Percentiles rank a stretch among this genome's conserved stretches.
These are phyloP conservation scores for Chlamydomonas reinhardtii DNA, from an alignment of 163 green algal species.

Conservation along the genomic window DNA sequence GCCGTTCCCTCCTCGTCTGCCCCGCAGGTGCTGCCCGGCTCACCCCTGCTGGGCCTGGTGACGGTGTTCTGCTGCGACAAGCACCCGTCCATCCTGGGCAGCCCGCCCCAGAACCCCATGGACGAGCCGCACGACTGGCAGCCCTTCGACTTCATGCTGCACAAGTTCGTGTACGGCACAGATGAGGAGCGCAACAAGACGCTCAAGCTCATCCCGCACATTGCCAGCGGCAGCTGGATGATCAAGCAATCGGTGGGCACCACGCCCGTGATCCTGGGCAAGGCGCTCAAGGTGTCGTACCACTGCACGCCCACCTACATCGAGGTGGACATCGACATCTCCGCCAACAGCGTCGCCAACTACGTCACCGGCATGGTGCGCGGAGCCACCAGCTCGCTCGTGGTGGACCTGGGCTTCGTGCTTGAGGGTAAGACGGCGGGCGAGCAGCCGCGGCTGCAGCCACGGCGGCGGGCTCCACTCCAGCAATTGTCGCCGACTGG, in stretches of 20 bases:
- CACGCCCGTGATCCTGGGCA: slow-evolving; percentile 92
- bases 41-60: slow-evolving; percentile 61
- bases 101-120: slow-evolving; percentile 53
- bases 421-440: slow-evolving; percentile 66
- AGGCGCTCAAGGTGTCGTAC: slow-evolving; percentile 71
- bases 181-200: slow-evolving; percentile 78
- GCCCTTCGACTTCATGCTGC: slow-evolving; percentile 72
- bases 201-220: slow-evolving; percentile 95
- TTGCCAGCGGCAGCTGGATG: slow-evolving; percentile 89
- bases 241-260: slow-evolving; percentile 91
- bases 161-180: slow-evolving; percentile 81
- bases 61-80: slow-evolving; percentile 65
- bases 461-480: no score
- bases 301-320: slow-evolving; percentile 76
- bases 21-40: slow-evolving; percentile 80
- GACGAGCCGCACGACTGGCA: slow-evolving; percentile 65
- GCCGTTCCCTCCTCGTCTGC: no score
- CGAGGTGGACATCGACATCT: slow-evolving; percentile 91
- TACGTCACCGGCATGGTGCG: slow-evolving; percentile 71
- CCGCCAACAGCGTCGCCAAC: slow-evolving; percentile 68
- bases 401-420: slow-evolving; percentile 88
- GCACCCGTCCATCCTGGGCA: slow-evolving; percentile 64
- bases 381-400: slow-evolving; percentile 84
- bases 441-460: no score
- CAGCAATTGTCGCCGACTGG: no score